phyloP scores from a whole-genome alignment of 225 moss, liverwort and hornwort genomes.

The Polytrichum formosum region DNA sequence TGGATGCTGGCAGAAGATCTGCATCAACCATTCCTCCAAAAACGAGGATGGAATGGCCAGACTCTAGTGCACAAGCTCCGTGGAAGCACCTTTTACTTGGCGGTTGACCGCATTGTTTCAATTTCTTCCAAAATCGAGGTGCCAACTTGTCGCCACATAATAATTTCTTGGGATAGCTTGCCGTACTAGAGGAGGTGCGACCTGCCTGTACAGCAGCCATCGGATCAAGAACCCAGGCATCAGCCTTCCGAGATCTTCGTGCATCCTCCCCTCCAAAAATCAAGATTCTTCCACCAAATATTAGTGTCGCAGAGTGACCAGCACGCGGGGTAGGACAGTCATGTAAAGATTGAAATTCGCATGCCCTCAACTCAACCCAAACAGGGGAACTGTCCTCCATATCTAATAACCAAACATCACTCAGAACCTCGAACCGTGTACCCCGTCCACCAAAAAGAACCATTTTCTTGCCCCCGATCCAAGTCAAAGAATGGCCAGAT shows the following conservation, averaged over 20 bases:
- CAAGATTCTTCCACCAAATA: constrained; percentile 84
- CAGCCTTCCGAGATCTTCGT: constrained; percentile 69
- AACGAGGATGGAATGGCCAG: constrained; percentile 73
- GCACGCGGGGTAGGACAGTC: constrained; percentile 71
- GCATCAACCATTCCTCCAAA: constrained; percentile 98
- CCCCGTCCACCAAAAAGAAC: constrained; percentile 90
- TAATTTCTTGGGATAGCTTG: constrained; percentile 28
- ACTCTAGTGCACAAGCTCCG: constrained; percentile 74
- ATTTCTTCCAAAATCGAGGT: constrained; percentile 82
- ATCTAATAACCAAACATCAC: constrained; percentile 92
- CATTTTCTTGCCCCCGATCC: constrained; percentile 82
- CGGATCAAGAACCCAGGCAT: constrained; percentile 90
- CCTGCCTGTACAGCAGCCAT: constrained; percentile 55
- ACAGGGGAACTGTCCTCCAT: constrained; percentile 60
- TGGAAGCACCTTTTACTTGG: constrained; percentile 85
- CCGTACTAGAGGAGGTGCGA: constrained; percentile 33
- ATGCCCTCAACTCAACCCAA: constrained; percentile 77
- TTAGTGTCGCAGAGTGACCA: constrained; percentile 87
- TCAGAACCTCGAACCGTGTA: constrained; percentile 76
- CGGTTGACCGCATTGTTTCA: constrained; percentile 73
- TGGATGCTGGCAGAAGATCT: constrained; percentile 40
- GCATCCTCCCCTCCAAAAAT: constrained; percentile 93
- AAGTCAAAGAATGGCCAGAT: constrained; percentile 81
- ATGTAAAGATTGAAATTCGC: constrained; percentile 36
- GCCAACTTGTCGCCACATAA: constrained; percentile 46